These are phyloP conservation scores for Xylariaceae sp. DNA, from an alignment of 2,329 filamentous ascomycete species.

Conservation along the genomic window DNA sequence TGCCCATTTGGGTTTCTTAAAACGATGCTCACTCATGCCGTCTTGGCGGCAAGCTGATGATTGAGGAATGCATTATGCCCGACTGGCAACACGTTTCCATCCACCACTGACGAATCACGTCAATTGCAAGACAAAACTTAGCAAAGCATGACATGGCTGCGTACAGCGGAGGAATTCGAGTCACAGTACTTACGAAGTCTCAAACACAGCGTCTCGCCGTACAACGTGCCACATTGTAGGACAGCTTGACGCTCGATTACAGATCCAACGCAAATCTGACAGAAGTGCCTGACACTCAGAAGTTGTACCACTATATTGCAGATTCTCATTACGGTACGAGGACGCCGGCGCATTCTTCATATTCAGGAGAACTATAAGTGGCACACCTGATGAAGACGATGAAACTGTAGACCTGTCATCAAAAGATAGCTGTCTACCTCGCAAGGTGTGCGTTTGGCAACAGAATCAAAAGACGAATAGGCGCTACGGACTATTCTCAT, in stretches of 20 bases:
- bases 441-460: not conserved
- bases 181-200: slow-evolving; percentile 21
- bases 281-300: not conserved
- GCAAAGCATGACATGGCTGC: not conserved
- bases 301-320: not conserved
- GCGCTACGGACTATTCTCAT: too few relatives aligned
- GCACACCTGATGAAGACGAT: too few relatives aligned
- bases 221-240: slow-evolving; percentile 13
- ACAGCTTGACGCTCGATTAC: slow-evolving; percentile 6
- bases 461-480: not conserved
- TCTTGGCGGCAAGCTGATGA: not conserved
- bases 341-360: not conserved
- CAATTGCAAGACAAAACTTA: not conserved
- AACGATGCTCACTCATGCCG: not conserved
- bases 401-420: not conserved
- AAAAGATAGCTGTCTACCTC: not conserved
- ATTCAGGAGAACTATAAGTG: not conserved
- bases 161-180: slow-evolving; percentile 9
- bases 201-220: slow-evolving; percentile 27
- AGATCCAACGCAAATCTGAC: slow-evolving; percentile 4
- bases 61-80: not conserved
- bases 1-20: not conserved
- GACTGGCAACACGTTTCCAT: not conserved
- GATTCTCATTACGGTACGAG: not conserved
- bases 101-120: not conserved